Evolutionary conservation across 352 stramenopile genomes (phyloP).

Genomic region (Hyaloperonospora brassicae): DNA sequence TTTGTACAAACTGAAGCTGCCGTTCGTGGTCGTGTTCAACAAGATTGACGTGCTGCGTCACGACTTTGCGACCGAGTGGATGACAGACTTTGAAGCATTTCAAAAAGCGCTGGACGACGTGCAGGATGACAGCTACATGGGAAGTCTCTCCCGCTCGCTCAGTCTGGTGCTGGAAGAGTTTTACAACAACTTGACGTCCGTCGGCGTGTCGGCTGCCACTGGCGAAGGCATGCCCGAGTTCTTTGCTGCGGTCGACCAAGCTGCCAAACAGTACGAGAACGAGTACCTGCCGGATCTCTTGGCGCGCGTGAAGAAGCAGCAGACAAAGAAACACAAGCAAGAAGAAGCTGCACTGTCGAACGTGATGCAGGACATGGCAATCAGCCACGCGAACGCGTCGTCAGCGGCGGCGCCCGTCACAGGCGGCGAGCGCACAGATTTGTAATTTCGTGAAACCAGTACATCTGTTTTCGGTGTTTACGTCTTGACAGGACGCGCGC

Average conservation of each 20-base stretch:
- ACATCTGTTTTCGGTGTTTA: too few relatives aligned
- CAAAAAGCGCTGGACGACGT: slow-evolving; percentile 91
- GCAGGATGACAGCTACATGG: slow-evolving; percentile 89
- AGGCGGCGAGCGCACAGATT: slow-evolving; percentile 46
- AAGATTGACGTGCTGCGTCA: slow-evolving; percentile 95
- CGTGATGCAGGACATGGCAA: slow-evolving; percentile 81
- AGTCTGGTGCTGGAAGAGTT: slow-evolving; percentile 84
- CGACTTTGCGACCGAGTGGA: slow-evolving; percentile 96
- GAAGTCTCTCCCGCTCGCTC: slow-evolving; percentile 86
- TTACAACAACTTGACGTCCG: slow-evolving; percentile 92
- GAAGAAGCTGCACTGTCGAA: slow-evolving; percentile 48
- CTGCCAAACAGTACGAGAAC: slow-evolving; percentile 81
- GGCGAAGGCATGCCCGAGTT: slow-evolving; percentile 94
- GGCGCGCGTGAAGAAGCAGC: slow-evolving; percentile 54
- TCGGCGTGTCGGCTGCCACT: slow-evolving; percentile 92
- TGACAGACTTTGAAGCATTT: slow-evolving; percentile 98
- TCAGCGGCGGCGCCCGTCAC: too few relatives aligned
- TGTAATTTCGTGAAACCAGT: slow-evolving; percentile 29
- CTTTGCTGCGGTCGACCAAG: slow-evolving; percentile 85
- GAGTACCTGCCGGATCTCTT: slow-evolving; percentile 78
- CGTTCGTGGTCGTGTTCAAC: slow-evolving; percentile 97
- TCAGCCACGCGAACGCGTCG: slow-evolving; percentile 9
- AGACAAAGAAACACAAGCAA: slow-evolving; percentile 37
- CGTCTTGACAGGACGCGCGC: too few relatives aligned
- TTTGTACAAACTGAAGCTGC: slow-evolving; percentile 96